A percentile compares a stretch with the other conserved stretches of the same genome.
Conservation (phyloP, 202 grass and related monocot species). For the Schoenoplectus triqueter region DNA sequence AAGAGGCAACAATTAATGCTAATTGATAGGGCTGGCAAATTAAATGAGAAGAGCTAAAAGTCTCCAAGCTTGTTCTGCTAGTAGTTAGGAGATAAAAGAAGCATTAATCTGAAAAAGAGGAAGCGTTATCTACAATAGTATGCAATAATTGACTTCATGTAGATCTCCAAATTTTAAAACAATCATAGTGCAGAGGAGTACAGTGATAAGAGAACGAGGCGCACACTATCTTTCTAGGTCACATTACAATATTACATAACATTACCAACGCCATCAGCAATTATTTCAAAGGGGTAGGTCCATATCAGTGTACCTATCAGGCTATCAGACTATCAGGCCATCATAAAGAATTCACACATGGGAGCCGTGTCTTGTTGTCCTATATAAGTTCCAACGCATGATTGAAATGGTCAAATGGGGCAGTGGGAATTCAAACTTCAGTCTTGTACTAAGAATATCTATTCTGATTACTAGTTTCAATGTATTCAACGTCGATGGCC, state of each 20-base stretch:
- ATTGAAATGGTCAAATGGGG: not conserved
- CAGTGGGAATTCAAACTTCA: not conserved
- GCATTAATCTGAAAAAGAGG: not conserved
- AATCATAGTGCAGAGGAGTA: not conserved
- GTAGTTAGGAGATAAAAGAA: not conserved
- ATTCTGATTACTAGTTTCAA: not conserved
- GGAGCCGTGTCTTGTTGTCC: not conserved
- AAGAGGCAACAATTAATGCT: constrained; percentile 12
- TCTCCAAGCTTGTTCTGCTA: not conserved
- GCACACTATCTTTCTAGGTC: not conserved
- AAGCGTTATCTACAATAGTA: not conserved
- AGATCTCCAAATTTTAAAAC: not conserved
- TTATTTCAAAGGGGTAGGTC: not conserved
- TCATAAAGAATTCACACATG: constrained; percentile 16
- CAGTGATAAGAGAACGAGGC: not conserved
- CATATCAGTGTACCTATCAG: not conserved
- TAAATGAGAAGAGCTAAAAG: not conserved
- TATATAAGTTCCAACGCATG: not conserved
- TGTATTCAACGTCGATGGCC: not conserved
- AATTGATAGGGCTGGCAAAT: constrained; percentile 30
- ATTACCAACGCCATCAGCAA: not conserved
- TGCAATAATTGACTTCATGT: constrained; percentile 11
- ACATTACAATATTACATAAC: not conserved
- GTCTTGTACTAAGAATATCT: too few relatives aligned
- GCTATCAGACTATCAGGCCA: not conserved